These are phyloP conservation scores for Lentinula aciculospora DNA, from an alignment of 768 basidiomycete species.

Conservation along the genomic window DNA sequence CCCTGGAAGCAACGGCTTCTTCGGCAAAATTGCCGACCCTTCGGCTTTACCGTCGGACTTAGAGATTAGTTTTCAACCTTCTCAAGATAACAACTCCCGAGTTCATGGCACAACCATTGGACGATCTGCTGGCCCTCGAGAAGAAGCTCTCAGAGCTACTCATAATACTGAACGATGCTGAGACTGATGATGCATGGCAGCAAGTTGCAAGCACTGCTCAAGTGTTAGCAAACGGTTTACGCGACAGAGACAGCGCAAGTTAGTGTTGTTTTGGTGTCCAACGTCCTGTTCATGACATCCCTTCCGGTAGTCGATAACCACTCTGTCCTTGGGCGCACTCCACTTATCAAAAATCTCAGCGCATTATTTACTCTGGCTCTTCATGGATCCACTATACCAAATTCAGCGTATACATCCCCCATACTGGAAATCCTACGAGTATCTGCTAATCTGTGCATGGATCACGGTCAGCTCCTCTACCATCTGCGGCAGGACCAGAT, in stretches of 20 bases:
- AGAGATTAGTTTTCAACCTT: neutral
- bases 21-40: neutral
- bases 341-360: constrained; percentile 60
- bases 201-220: constrained; percentile 46
- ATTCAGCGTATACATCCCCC: constrained; percentile 38
- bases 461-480: constrained; percentile 52
- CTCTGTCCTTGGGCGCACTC: constrained; percentile 57
- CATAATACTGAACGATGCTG: constrained; percentile 19
- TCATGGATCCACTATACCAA: constrained; percentile 40
- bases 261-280: constrained; percentile 11
- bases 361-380: constrained; percentile 55
- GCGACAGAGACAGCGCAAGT: constrained; percentile 52
- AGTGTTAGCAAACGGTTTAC: constrained; percentile 56
- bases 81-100: neutral
- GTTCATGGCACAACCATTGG: neutral
- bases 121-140: constrained; percentile 17
- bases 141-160: constrained; percentile 29
- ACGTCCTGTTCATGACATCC: constrained; percentile 11
- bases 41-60: neutral
- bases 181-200: constrained; percentile 39
- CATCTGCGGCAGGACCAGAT: neutral
- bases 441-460: constrained; percentile 79
- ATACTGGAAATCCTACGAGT: constrained; percentile 71
- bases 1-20: neutral
- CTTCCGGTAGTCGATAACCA: constrained; percentile 58